Evolutionary conservation across 371 early-diverging fungal species (phyloP).

Genomic region (Chytridium lagenaria): DNA sequence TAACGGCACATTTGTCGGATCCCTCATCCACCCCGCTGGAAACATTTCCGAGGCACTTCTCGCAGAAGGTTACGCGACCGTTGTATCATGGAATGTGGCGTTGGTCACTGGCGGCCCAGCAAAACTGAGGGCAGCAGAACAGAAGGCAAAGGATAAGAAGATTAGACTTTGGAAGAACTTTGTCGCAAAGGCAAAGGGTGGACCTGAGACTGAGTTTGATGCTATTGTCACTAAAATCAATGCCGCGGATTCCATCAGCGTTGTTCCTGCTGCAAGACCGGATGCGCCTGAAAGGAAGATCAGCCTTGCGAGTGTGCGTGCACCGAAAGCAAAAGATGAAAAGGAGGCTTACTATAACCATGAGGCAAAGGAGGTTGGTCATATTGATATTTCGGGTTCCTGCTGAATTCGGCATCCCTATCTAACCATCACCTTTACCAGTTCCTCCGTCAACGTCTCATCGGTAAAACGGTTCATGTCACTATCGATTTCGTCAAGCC

Average conservation of each 20-base stretch:
- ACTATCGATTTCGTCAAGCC: constrained; percentile 88
- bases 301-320: constrained; percentile 82
- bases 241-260: constrained; percentile 81
- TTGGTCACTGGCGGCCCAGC: constrained; percentile 73
- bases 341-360: constrained; percentile 83
- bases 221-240: constrained; percentile 75
- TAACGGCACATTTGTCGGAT: constrained; percentile 74
- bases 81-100: constrained; percentile 87
- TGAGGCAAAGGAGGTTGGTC: constrained; percentile 74
- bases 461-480: constrained; percentile 84
- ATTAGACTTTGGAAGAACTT: constrained; percentile 84
- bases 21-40: constrained; percentile 84
- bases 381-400: neutral
- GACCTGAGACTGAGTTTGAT: constrained; percentile 63
- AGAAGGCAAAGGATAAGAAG: constrained; percentile 73
- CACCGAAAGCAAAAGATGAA: constrained; percentile 76
- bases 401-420: constrained; percentile 39
- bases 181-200: constrained; percentile 49
- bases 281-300: constrained; percentile 74
- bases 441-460: constrained; percentile 81
- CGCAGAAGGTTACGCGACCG: constrained; percentile 81
- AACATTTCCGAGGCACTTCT: constrained; percentile 92
- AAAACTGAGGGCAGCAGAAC: constrained; percentile 81
- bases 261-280: constrained; percentile 57
- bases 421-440: neutral